Conservation (phyloP, 345 rosid species). For the Populus simonii region DNA sequence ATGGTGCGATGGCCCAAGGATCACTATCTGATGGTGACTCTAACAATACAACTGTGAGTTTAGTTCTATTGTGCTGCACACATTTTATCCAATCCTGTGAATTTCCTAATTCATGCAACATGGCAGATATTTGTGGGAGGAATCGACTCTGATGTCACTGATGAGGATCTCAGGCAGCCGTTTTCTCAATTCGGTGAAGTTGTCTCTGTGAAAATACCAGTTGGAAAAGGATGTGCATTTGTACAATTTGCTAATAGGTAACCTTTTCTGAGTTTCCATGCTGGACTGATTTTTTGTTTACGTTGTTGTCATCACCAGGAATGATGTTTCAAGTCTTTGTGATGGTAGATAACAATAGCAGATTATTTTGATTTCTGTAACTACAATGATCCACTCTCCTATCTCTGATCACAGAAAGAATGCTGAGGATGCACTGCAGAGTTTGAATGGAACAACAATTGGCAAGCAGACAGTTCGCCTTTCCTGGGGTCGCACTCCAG, state of each 20-base stretch:
- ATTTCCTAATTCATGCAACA: conserved; percentile 18
- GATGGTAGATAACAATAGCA: neutral
- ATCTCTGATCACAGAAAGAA: conserved; percentile 51
- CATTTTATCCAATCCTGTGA: conserved; percentile 4
- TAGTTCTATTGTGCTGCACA: conserved; percentile 10
- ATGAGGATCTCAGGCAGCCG: conserved; percentile 82
- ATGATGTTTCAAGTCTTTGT: neutral
- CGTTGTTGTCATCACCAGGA: neutral
- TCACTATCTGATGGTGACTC: conserved; percentile 67
- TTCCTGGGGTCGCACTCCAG: conserved; percentile 93
- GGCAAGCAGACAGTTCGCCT: conserved; percentile 94
- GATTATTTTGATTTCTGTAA: neutral
- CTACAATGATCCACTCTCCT: conserved; percentile 12
- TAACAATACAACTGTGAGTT: conserved; percentile 81
- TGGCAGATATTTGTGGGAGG: conserved; percentile 93
- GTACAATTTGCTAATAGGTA: conserved; percentile 81
- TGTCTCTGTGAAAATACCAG: conserved; percentile 86
- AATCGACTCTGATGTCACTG: conserved; percentile 73
- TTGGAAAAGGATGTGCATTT: conserved; percentile 95
- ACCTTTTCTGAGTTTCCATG: neutral
- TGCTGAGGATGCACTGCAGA: conserved; percentile 83
- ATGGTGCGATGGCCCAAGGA: conserved; percentile 55
- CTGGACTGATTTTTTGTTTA: neutral
- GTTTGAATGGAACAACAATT: conserved; percentile 65
- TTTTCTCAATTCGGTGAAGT: conserved; percentile 85